Percentiles rank a stretch among this genome's conserved stretches.
These are phyloP conservation scores for Neurospora sp. DNA, from an alignment of 495 filamentous ascomycete species.

Conservation along the genomic window DNA sequence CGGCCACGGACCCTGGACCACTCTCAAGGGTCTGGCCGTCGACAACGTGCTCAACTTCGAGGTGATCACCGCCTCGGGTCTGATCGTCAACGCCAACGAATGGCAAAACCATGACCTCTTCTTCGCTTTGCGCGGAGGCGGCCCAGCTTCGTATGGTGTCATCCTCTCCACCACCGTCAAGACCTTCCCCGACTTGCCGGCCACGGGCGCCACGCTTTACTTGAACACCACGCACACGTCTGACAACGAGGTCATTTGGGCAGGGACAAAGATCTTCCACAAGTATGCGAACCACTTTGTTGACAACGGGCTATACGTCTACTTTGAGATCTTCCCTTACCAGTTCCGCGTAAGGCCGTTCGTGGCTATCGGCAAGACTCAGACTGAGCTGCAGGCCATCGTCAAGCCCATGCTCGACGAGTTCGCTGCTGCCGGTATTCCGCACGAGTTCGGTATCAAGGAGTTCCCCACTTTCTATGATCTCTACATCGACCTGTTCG, in stretches of 20 bases:
- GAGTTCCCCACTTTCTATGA: constrained; percentile 28
- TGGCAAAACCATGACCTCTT: constrained; percentile 47
- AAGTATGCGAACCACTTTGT: constrained; percentile 30
- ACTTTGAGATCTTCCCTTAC: constrained; percentile 22
- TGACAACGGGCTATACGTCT: constrained; percentile 35
- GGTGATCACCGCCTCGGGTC: constrained; percentile 45
- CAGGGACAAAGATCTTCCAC: constrained; percentile 34
- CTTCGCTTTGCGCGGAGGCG: constrained; percentile 46
- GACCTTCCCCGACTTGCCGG: constrained; percentile 25
- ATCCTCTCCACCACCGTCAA: constrained; percentile 41
- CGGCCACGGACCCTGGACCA: constrained; percentile 48
- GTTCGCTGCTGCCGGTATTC: constrained; percentile 16
- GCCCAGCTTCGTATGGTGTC: constrained; percentile 43
- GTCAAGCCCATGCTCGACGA: constrained; percentile 28
- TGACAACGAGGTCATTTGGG: constrained; percentile 29
- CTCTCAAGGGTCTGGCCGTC: constrained; percentile 46
- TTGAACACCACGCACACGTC: constrained; percentile 22
- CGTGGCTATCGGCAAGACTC: constrained; percentile 24
- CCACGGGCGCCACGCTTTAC: constrained; percentile 25
- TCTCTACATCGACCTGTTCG: constrained; percentile 31
- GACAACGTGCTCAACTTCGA: constrained; percentile 44
- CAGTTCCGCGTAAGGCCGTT: constrained; percentile 24
- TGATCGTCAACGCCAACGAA: constrained; percentile 37
- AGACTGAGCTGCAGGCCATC: constrained; percentile 16
- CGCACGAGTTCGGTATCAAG: constrained; percentile 17